phyloP scores from a whole-genome alignment of 768 basidiomycete species.

The Lactifluus piperatus region DNA sequence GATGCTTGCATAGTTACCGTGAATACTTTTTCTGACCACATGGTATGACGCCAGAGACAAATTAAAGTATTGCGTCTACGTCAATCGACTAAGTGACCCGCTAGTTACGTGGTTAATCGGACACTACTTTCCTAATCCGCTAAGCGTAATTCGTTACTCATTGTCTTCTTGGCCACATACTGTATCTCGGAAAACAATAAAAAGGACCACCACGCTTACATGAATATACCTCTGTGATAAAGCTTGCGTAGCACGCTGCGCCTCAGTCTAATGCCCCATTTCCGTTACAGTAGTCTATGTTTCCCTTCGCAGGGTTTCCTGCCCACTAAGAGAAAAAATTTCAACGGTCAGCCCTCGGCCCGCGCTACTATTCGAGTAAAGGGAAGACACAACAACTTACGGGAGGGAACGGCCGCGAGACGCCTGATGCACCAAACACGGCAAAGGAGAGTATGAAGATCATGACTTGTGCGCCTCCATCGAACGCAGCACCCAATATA shows the following conservation, averaged over 20 bases:
- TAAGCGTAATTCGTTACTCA: too few relatives aligned
- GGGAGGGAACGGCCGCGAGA: slow-evolving; percentile 39
- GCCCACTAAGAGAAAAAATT: slow-evolving; percentile 31
- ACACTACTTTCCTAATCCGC: too few relatives aligned
- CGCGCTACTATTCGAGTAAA: background rate
- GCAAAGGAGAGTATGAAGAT: slow-evolving; percentile 56
- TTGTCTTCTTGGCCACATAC: background rate
- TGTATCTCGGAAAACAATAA: background rate
- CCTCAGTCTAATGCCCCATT: slow-evolving; percentile 42
- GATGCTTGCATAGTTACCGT: too few relatives aligned
- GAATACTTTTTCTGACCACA: too few relatives aligned
- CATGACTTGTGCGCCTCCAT: slow-evolving; percentile 60
- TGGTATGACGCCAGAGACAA: too few relatives aligned
- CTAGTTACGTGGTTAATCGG: too few relatives aligned
- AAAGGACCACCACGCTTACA: background rate
- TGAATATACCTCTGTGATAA: background rate
- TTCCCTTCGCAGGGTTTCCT: slow-evolving; percentile 44
- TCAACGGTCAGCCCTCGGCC: background rate
- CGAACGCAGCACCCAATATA: slow-evolving; percentile 55
- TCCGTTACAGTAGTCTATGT: slow-evolving; percentile 53
- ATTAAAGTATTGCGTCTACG: too few relatives aligned
- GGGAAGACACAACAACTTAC: background rate
- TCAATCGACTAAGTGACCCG: too few relatives aligned
- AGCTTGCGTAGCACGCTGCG: background rate
- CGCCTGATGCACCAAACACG: slow-evolving; percentile 51